Conservation (phyloP, 2,329 filamentous ascomycete species). For the Annulohypoxylon truncatum region DNA sequence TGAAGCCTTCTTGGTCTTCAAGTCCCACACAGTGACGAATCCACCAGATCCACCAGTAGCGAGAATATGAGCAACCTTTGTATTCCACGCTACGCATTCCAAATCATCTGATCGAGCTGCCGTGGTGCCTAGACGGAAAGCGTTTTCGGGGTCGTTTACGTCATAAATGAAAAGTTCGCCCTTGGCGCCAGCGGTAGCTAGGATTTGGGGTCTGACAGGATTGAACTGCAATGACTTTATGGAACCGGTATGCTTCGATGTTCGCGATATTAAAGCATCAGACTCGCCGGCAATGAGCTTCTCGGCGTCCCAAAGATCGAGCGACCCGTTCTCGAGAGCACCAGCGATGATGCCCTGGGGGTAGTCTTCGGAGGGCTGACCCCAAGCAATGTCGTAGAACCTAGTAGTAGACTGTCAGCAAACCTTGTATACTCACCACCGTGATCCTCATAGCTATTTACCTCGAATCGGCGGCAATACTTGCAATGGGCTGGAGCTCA, state of each 20-base stretch:
- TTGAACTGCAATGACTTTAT: constrained; percentile 98
- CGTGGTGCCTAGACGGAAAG: constrained; percentile 87
- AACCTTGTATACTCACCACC: constrained; percentile 1
- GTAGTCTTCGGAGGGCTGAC: constrained; percentile 80
- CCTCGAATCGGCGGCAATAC: constrained; percentile 90
- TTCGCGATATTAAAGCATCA: constrained; percentile 86
- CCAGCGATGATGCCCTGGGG: constrained; percentile 92
- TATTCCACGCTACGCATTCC: constrained; percentile 98
- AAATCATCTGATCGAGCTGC: constrained; percentile 94
- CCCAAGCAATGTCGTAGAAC: constrained; percentile 98
- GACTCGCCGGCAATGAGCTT: constrained; percentile 68
- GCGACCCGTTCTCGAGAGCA: constrained; percentile 91
- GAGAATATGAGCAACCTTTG: constrained; percentile 95
- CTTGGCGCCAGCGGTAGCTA: constrained; percentile 92
- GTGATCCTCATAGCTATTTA: constrained; percentile 56
- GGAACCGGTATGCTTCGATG: constrained; percentile 88
- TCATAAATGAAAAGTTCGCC: constrained; percentile 98
- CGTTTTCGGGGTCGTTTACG: constrained; percentile 86
- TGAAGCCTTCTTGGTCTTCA: constrained; percentile 97
- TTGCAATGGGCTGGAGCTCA: constrained; percentile 87
- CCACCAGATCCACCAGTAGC: constrained; percentile 93
- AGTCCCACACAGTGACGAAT: constrained; percentile 98
- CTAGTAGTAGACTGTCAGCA: constrained; percentile 59
- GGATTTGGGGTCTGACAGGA: constrained; percentile 86
- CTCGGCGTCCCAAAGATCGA: constrained; percentile 93